Conservation (phyloP, 2,329 filamentous ascomycete genomes). For the Akanthomyces lecanii region DNA sequence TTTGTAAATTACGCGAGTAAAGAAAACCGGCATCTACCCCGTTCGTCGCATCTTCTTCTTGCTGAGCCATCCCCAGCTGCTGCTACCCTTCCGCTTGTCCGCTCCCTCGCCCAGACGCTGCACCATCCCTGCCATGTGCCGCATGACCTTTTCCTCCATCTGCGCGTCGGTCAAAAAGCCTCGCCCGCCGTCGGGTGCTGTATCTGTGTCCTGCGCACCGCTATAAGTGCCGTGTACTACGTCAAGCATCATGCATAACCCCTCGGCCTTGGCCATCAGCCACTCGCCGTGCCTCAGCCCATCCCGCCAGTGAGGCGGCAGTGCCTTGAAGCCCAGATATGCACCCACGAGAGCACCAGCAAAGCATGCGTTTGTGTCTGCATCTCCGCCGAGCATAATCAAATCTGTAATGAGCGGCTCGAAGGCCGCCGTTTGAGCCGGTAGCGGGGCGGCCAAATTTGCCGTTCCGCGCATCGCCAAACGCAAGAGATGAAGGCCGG, state of each 20-base stretch:
- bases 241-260: conserved; percentile 36
- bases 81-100: conserved; percentile 22
- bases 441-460: conserved; percentile 18
- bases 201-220: conserved; percentile 18
- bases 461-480: conserved; percentile 35
- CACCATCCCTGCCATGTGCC: conserved; percentile 10
- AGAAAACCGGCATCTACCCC: neutral
- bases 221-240: conserved; percentile 30
- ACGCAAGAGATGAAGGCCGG: conserved; percentile 42
- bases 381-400: conserved; percentile 47
- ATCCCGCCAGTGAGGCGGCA: conserved; percentile 47
- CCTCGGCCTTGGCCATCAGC: conserved; percentile 41
- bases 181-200: conserved; percentile 35
- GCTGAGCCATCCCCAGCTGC: neutral
- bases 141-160: conserved; percentile 37
- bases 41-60: neutral
- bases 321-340: conserved; percentile 39
- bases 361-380: conserved; percentile 51
- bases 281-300: conserved; percentile 43
- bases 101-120: conserved; percentile 29
- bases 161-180: conserved; percentile 26
- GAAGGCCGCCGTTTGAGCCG: conserved; percentile 31
- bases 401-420: conserved; percentile 43
- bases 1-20: conserved; percentile 1
- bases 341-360: conserved; percentile 47